These are phyloP conservation scores for Mycosphaerella sp. DNA, from an alignment of 2,329 filamentous ascomycete genomes.

Conservation along the genomic window DNA sequence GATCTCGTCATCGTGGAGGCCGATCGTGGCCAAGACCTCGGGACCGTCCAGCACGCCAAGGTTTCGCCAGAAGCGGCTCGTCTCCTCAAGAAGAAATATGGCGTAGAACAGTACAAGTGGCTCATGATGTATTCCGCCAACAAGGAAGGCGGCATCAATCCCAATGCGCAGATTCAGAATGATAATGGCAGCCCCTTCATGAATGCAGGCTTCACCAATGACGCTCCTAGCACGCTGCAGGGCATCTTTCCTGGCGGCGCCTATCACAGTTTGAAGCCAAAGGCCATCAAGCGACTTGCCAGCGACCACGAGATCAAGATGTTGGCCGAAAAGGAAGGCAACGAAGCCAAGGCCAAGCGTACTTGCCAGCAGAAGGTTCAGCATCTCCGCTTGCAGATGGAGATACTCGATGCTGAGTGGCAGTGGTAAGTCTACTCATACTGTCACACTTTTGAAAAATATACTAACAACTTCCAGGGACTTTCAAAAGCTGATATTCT, in stretches of 20 bases:
- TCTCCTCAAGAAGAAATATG: conserved; percentile 82
- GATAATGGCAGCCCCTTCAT: conserved; percentile 19
- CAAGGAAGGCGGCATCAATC: conserved; percentile 33
- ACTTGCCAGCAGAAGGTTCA: conserved; percentile 95
- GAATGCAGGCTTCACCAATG: conserved; percentile 16
- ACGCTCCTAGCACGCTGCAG: conserved; percentile 25
- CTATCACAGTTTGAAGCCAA: conserved; percentile 71
- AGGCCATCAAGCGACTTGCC: conserved; percentile 92
- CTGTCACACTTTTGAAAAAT: conserved; percentile 1
- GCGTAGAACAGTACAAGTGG: conserved; percentile 96
- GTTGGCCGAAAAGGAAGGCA: conserved; percentile 90
- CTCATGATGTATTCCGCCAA: conserved; percentile 85
- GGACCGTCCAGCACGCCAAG: conserved; percentile 83
- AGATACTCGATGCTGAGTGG: conserved; percentile 96
- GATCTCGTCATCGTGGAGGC: conserved; percentile 97
- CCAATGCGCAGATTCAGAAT: conserved; percentile 31
- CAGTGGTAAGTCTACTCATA: conserved; percentile 69
- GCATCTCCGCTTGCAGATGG: conserved; percentile 93
- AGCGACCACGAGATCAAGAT: conserved; percentile 85
- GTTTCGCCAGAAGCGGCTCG: conserved; percentile 84
- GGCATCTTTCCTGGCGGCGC: conserved; percentile 28
- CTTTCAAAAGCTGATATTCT: conserved; percentile 98
- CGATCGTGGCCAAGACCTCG: conserved; percentile 90
- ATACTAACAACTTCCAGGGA: conserved; percentile 55
- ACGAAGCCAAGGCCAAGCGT: conserved; percentile 94